Percentiles rank a stretch among this genome's conserved stretches.
Conservation (phyloP, 1,284 basidiomycete species). For the Pascua sp. region DNA sequence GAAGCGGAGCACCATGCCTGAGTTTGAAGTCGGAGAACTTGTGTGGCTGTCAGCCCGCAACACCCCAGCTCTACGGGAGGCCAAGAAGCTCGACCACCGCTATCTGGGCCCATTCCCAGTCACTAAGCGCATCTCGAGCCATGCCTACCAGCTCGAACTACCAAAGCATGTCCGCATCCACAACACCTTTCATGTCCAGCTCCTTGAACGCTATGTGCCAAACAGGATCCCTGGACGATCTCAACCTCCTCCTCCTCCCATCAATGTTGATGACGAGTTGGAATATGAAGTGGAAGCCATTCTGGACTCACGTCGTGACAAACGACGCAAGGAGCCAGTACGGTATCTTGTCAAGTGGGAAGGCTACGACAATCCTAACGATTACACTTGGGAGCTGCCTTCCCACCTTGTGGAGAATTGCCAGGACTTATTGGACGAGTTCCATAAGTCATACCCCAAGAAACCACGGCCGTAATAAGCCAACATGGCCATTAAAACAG, state of each 20-base stretch:
- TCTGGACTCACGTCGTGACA: slow-evolving; percentile 15
- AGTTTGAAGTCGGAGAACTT: too few species aligned
- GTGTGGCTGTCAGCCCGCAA: slow-evolving; percentile 46
- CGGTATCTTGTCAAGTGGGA: slow-evolving; percentile 9
- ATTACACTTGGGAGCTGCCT: slow-evolving; percentile 11
- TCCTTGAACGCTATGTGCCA: slow-evolving; percentile 42
- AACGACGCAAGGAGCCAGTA: background rate
- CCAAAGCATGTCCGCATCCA: slow-evolving; percentile 43
- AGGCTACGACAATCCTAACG: slow-evolving; percentile 1
- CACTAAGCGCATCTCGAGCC: background rate
- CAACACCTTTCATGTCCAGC: slow-evolving; percentile 51
- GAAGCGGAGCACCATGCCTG: slow-evolving; percentile 23
- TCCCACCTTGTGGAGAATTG: slow-evolving; percentile 1
- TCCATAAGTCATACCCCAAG: too few species aligned
- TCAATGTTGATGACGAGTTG: slow-evolving; percentile 30
- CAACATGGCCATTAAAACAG: too few species aligned
- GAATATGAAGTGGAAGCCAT: slow-evolving; percentile 32
- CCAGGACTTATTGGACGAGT: too few species aligned
- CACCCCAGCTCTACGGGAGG: slow-evolving; percentile 40
- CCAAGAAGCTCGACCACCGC: slow-evolving; percentile 49
- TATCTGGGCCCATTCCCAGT: slow-evolving; percentile 51
- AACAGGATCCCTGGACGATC: slow-evolving; percentile 27
- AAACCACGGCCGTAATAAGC: too few species aligned
- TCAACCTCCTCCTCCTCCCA: slow-evolving; percentile 32
- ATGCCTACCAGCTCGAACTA: slow-evolving; percentile 39